Evolutionary conservation across 2,329 filamentous ascomycete species (phyloP), one percentile per base, ranked within the genome.

Genomic region (Lachnellula cervina): DNA sequence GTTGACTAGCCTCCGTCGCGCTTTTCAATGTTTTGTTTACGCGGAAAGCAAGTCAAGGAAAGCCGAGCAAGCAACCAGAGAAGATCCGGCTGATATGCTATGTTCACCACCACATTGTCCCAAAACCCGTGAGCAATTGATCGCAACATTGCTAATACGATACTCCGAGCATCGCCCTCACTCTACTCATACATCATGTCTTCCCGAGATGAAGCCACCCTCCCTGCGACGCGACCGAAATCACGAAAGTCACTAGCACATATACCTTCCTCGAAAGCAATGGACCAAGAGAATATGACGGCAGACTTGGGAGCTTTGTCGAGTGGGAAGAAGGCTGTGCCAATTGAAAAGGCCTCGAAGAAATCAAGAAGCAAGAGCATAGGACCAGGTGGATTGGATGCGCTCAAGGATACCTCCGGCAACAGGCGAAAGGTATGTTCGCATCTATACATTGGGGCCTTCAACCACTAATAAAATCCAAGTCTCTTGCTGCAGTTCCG

Each of bases 301-400:
- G 74, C 86, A 44, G 86, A 90, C 63, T 71, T 88, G 55, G 80
- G 77, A 58, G 78, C 80, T 61, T 55, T 70, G 47, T 58, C 54
- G 25, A 58, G 54, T 40, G 58, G 62, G 25, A 70, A 69, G 52
- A 65, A 57, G 45, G 43, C 62, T 21, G 32, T 56, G 7, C 44
- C 60, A n/a, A 58, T 57, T 6, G 62, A 63, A 32, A 65, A 65
- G 49, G 44, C 60, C 9, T 51, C 60, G 42, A 81, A 80, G 74
- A 93, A 91, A 74, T 89, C 87, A 56, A 86, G 94, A 62, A 97
- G 93, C 74, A 97, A 97, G 77, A 97, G 93, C 74, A 86, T 99
- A 64, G 94, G 94, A 2, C 93, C 94, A 16, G 94, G 93, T 50
- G 91, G 92, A 25, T 74, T 96, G 46, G 91, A 95, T 76, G 86